Evolutionary conservation across 2,329 filamentous ascomycete genomes (phyloP).

Genomic region (Verticillium alfalfae): DNA sequence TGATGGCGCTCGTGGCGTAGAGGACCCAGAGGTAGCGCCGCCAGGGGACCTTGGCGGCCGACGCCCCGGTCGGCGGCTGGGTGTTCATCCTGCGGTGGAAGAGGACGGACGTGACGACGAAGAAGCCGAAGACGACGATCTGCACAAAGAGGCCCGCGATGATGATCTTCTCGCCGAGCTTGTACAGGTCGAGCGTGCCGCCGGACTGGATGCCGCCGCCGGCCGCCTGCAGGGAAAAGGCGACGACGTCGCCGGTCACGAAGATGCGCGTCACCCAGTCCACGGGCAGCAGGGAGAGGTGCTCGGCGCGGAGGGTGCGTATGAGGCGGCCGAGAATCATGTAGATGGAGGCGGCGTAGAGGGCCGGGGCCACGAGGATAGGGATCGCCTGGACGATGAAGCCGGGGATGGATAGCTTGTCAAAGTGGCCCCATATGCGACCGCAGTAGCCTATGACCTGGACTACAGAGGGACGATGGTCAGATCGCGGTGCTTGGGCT

Average conservation of each 20-base stretch:
- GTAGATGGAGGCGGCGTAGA: conserved; percentile 13
- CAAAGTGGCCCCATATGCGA: conserved; percentile 7
- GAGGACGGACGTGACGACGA: conserved; percentile 38
- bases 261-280: conserved; percentile 39
- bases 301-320: conserved; percentile 14
- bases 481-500: not conserved
- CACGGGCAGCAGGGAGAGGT: conserved; percentile 11
- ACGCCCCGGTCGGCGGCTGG: conserved; percentile 5
- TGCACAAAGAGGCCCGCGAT: conserved; percentile 52
- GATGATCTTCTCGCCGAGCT: conserved; percentile 46
- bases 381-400: conserved; percentile 17
- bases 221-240: conserved; percentile 34
- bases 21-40: conserved; percentile 37
- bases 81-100: conserved; percentile 37
- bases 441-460: conserved; percentile 16
- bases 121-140: conserved; percentile 51
- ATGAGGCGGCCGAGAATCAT: conserved; percentile 24
- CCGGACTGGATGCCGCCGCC: conserved; percentile 23
- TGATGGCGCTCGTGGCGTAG: conserved; percentile 43
- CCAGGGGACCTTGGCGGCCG: conserved; percentile 16
- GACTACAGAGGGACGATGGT: conserved; percentile 10
- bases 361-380: conserved; percentile 13
- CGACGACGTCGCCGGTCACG: conserved; percentile 38
- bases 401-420: conserved; percentile 4
- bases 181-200: conserved; percentile 3